phyloP scores from a whole-genome alignment of 352 stramenopile species.

The Phytophthora kernoviae region DNA sequence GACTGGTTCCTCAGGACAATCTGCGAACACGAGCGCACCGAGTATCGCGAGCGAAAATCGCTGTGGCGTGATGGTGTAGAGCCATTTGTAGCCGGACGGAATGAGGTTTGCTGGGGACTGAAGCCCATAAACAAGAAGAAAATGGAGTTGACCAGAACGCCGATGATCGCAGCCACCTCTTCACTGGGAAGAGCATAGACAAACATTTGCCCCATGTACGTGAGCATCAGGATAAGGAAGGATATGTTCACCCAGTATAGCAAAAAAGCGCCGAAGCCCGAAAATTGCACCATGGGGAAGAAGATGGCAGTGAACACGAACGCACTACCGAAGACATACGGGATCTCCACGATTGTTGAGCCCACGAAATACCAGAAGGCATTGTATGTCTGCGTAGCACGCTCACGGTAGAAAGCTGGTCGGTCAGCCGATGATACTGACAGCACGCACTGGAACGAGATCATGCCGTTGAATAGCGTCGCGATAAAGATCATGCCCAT shows the following conservation, averaged over 20 bases:
- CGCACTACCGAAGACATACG: constrained; percentile 71
- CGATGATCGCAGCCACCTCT: constrained; percentile 32
- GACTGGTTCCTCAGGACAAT: constrained; percentile 31
- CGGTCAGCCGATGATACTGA: constrained; percentile 77
- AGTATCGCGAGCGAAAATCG: constrained; percentile 37
- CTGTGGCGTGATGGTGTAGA: constrained; percentile 45
- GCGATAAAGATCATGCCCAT: constrained; percentile 88
- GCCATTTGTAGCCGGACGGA: constrained; percentile 36
- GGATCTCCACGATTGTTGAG: constrained; percentile 51
- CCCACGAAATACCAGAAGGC: constrained; percentile 67
- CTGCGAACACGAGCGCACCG: constrained; percentile 31
- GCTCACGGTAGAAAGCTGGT: constrained; percentile 86
- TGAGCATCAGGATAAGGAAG: constrained; percentile 33
- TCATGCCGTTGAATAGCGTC: constrained; percentile 86
- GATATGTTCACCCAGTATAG: constrained; percentile 41
- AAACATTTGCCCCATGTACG: constrained; percentile 44
- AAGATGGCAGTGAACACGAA: constrained; percentile 34
- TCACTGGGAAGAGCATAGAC: constrained; percentile 30
- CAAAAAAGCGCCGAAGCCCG: constrained; percentile 29
- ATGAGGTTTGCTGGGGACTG: constrained; percentile 37
- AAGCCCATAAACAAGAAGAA: constrained; percentile 46
- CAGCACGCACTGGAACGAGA: constrained; percentile 74
- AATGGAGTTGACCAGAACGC: constrained; percentile 36
- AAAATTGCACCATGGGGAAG: constrained; percentile 50
- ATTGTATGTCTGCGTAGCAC: constrained; percentile 85